A percentile compares a stretch with the other conserved stretches of the same genome.
These are phyloP conservation scores for Chrysanthemum makinoi DNA, from an alignment of 129 eudicot species.

Conservation along the genomic window DNA sequence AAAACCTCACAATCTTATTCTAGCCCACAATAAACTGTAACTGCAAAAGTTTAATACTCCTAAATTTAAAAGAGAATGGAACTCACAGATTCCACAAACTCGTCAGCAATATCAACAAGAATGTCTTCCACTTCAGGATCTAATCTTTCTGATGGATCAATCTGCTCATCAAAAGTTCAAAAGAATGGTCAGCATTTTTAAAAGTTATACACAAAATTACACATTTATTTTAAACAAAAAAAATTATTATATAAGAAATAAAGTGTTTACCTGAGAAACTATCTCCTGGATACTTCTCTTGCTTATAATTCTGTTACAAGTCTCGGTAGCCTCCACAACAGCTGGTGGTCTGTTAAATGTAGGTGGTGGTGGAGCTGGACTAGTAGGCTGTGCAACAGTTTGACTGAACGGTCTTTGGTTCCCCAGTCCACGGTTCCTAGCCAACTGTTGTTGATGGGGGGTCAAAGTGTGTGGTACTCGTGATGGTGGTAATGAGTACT, in stretches of 20 bases:
- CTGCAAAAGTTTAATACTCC: neutral
- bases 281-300: constrained; percentile 88
- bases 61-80: constrained; percentile 4
- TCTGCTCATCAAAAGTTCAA: constrained; percentile 38
- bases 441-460: constrained; percentile 65
- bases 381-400: constrained; percentile 45
- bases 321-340: constrained; percentile 48
- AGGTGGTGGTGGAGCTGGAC: constrained; percentile 35
- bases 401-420: constrained; percentile 60
- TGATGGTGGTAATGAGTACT: constrained; percentile 54
- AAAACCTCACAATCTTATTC: neutral
- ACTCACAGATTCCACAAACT: constrained; percentile 92
- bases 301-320: constrained; percentile 63
- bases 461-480: constrained; percentile 49
- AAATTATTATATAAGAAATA: too few relatives aligned
- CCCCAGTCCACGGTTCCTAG: constrained; percentile 60
- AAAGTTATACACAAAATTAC: neutral
- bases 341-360: constrained; percentile 35
- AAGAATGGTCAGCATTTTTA: neutral
- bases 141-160: constrained; percentile 76
- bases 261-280: constrained; percentile 58
- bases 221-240: neutral
- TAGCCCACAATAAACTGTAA: neutral
- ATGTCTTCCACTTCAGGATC: constrained; percentile 96
- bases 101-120: constrained; percentile 88